phyloP scores from a whole-genome alignment of 805 yeast genomes.

The Myxozyma geophila region DNA sequence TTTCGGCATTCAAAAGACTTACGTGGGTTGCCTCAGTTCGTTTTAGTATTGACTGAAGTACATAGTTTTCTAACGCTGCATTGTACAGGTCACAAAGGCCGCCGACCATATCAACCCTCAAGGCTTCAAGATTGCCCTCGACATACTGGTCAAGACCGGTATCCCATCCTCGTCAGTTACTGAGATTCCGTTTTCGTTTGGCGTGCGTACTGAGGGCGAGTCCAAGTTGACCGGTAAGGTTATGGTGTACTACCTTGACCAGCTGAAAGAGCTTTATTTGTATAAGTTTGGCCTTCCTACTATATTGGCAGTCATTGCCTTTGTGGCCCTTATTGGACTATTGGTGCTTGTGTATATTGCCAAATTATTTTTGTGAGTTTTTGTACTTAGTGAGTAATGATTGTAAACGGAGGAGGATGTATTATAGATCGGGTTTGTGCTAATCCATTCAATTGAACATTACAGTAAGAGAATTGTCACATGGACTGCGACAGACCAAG shows the following conservation, averaged over 20 bases:
- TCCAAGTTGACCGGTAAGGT: conserved; percentile 56
- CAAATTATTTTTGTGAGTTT: neutral
- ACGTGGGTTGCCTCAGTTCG: conserved; percentile 39
- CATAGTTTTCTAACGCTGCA: neutral
- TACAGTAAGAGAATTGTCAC: too few relatives aligned
- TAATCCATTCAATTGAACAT: too few relatives aligned
- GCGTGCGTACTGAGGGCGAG: conserved; percentile 61
- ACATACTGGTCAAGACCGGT: conserved; percentile 54
- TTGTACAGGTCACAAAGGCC: conserved; percentile 40
- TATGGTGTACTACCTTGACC: conserved; percentile 54
- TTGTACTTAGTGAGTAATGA: conserved; percentile 1
- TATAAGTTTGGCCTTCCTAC: conserved; percentile 53
- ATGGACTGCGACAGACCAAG: too few relatives aligned
- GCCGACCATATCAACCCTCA: conserved; percentile 48
- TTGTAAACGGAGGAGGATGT: neutral
- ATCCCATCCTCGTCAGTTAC: conserved; percentile 48
- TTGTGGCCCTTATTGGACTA: conserved; percentile 7
- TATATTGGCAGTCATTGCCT: conserved; percentile 42
- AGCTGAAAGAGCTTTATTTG: conserved; percentile 53
- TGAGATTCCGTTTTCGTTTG: conserved; percentile 57
- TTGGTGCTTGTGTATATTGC: neutral
- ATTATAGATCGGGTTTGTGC: neutral
- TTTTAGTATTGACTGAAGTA: neutral
- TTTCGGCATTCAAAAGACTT: conserved; percentile 55
- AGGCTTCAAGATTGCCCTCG: conserved; percentile 58